Evolutionary conservation across 192 early-diverging fungal genomes (phyloP).

Genomic region (Backusella macrospora): DNA sequence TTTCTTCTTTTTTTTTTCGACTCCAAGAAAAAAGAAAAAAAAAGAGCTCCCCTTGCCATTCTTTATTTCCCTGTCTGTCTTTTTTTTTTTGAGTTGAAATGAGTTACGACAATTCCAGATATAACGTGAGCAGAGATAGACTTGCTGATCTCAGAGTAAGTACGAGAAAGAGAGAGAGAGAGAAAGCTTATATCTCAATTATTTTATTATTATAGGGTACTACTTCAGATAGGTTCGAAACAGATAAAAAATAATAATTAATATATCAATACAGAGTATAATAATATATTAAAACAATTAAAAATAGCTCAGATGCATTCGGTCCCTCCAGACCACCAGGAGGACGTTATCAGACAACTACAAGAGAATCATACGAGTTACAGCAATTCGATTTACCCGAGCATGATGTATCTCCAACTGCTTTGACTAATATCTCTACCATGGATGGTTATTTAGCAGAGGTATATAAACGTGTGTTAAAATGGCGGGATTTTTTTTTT

Average conservation of each 20-base stretch:
- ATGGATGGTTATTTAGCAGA: slow-evolving; percentile 21
- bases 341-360: neutral
- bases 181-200: neutral
- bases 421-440: neutral
- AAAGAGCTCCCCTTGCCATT: neutral
- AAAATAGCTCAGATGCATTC: slow-evolving; percentile 15
- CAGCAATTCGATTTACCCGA: neutral
- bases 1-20: neutral
- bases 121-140: slow-evolving; percentile 24
- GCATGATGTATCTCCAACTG: neutral
- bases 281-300: neutral
- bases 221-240: slow-evolving; percentile 15
- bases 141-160: slow-evolving; percentile 27
- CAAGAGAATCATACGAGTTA: slow-evolving; percentile 8
- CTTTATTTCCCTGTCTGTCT: neutral
- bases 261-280: neutral
- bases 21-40: neutral
- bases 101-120: slow-evolving; percentile 7
- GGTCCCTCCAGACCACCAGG: slow-evolving; percentile 14
- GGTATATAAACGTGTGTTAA: neutral
- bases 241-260: neutral
- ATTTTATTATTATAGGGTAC: slow-evolving; percentile 1
- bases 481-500: no score
- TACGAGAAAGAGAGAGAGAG: neutral
- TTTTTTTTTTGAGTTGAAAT: neutral